Evolutionary conservation across 495 filamentous ascomycete genomes (phyloP).

Genomic region (Friedmanniomyces endolithicus): DNA sequence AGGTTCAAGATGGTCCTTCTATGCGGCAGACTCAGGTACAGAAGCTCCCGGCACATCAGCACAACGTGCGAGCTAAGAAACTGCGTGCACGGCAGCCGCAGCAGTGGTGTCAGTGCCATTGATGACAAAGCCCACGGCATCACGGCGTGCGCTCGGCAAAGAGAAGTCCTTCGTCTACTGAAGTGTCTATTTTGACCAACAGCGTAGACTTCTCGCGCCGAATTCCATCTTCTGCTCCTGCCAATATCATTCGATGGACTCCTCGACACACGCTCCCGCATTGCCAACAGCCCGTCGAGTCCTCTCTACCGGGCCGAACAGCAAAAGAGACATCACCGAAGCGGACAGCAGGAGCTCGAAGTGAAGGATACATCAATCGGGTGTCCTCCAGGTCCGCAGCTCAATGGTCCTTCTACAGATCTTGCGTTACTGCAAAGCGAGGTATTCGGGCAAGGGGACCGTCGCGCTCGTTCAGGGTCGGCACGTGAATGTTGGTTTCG

Average conservation of each 20-base stretch:
- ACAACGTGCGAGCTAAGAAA: conserved; percentile 23
- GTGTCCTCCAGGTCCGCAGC: not conserved
- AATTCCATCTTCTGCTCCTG: not conserved
- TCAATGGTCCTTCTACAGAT: conserved; percentile 18
- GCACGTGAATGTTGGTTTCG: not conserved
- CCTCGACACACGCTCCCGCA: not conserved
- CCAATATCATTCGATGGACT: conserved; percentile 1
- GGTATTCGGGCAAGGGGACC: conserved; percentile 31
- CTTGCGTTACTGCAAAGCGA: conserved; percentile 26
- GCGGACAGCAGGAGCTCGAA: not conserved
- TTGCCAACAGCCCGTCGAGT: not conserved
- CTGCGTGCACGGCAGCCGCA: conserved; percentile 33
- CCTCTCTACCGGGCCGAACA: not conserved
- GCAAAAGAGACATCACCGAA: not conserved
- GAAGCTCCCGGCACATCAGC: conserved; percentile 20
- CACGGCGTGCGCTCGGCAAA: not conserved
- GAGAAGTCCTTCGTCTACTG: conserved; percentile 6
- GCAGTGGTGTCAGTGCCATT: conserved; percentile 35
- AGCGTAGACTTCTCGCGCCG: not conserved
- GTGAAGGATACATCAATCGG: not conserved
- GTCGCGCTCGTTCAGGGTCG: not conserved
- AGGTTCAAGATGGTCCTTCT: conserved; percentile 16
- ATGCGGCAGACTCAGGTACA: conserved; percentile 18
- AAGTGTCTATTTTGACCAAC: not conserved
- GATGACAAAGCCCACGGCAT: conserved; percentile 27